These are phyloP conservation scores for Calocera cornea DNA, from an alignment of 768 basidiomycete species.

Conservation along the genomic window DNA sequence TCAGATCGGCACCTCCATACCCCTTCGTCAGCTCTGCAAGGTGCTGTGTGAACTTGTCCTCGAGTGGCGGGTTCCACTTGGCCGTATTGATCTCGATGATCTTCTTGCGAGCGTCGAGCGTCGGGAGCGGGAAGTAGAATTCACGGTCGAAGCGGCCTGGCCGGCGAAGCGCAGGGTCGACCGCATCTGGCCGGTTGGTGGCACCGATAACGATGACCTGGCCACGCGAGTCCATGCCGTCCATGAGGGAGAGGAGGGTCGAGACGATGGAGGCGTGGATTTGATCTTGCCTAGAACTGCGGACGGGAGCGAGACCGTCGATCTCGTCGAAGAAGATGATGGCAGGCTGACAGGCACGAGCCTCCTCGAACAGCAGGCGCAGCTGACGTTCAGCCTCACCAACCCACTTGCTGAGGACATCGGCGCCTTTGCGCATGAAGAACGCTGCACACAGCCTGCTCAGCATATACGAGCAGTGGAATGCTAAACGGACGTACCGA, in stretches of 20 bases:
- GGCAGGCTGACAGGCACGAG: slow-evolving; percentile 76
- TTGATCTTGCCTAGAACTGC: slow-evolving; percentile 97
- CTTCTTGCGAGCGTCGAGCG: slow-evolving; percentile 67
- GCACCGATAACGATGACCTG: slow-evolving; percentile 97
- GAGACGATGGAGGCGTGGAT: slow-evolving; percentile 97
- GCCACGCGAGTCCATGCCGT: slow-evolving; percentile 95
- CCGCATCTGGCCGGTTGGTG: slow-evolving; percentile 93
- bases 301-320: slow-evolving; percentile 93
- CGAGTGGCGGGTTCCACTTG: slow-evolving; percentile 77
- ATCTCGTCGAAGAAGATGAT: slow-evolving; percentile 99
- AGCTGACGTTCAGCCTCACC: slow-evolving; percentile 96
- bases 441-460: slow-evolving; percentile 47
- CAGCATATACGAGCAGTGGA: not conserved
- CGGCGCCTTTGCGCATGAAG: slow-evolving; percentile 99
- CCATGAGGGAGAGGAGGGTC: slow-evolving; percentile 92
- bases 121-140: slow-evolving; percentile 92
- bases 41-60: slow-evolving; percentile 34
- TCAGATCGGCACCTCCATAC: slow-evolving; percentile 91
- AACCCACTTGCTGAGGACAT: slow-evolving; percentile 97
- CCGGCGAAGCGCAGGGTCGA: slow-evolving; percentile 86
- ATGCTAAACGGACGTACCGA: slow-evolving; percentile 43
- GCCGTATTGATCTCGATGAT: slow-evolving; percentile 83
- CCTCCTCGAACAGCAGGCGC: slow-evolving; percentile 90
- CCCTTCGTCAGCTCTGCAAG: slow-evolving; percentile 88
- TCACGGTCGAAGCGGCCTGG: slow-evolving; percentile 95